A percentile compares a stretch with the other conserved stretches of the same genome.
Conservation (phyloP, 371 early-diverging fungal species). For the Conidiobolus coronatus region DNA sequence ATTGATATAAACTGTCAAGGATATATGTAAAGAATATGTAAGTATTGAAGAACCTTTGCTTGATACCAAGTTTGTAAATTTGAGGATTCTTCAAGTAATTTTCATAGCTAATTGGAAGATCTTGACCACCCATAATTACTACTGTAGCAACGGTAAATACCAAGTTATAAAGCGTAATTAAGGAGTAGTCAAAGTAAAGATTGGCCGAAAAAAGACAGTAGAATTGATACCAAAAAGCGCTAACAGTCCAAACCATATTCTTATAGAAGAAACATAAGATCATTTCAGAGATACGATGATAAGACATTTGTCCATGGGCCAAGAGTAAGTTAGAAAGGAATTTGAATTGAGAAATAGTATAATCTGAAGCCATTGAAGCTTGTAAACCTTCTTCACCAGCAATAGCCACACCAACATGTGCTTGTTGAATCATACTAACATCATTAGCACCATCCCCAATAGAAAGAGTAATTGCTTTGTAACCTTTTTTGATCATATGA, state of each 20-base stretch:
- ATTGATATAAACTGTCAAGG: slow-evolving; percentile 45
- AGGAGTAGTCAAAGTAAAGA: slow-evolving; percentile 69
- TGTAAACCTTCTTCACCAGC: slow-evolving; percentile 80
- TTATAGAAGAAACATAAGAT: slow-evolving; percentile 84
- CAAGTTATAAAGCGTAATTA: slow-evolving; percentile 56
- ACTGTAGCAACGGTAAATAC: slow-evolving; percentile 53
- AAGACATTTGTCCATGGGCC: slow-evolving; percentile 78
- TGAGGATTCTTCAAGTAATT: slow-evolving; percentile 33
- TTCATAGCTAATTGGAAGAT: slow-evolving; percentile 28
- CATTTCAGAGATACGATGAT: slow-evolving; percentile 69
- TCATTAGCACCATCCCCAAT: slow-evolving; percentile 98
- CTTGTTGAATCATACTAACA: slow-evolving; percentile 82
- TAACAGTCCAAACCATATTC: slow-evolving; percentile 70
- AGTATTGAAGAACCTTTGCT: slow-evolving; percentile 27
- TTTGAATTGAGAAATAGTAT: slow-evolving; percentile 74
- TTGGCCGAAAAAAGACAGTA: slow-evolving; percentile 53
- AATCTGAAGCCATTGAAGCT: slow-evolving; percentile 78
- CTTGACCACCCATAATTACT: slow-evolving; percentile 25
- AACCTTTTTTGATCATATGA: slow-evolving; percentile 47
- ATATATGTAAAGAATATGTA: slow-evolving; percentile 33
- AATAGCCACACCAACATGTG: slow-evolving; percentile 90
- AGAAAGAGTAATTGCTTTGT: slow-evolving; percentile 53
- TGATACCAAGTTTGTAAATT: slow-evolving; percentile 35
- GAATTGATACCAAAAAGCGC: slow-evolving; percentile 62
- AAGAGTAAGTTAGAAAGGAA: slow-evolving; percentile 56